These are phyloP conservation scores for Micractinium conductrix DNA, from an alignment of 139 green algal species.

Conservation along the genomic window DNA sequence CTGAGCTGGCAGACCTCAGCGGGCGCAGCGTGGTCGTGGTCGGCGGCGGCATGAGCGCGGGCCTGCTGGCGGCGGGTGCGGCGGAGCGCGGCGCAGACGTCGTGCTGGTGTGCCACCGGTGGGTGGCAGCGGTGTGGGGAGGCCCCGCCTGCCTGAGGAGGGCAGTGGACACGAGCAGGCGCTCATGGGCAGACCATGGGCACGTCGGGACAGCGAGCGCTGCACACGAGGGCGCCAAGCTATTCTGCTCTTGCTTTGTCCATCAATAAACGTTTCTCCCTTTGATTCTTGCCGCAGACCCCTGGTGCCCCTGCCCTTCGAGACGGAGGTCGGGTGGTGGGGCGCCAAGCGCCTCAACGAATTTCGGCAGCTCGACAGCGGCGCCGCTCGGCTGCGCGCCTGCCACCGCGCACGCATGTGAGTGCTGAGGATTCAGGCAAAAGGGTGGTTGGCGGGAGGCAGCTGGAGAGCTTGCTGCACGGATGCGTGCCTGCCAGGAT, in stretches of 20 bases:
- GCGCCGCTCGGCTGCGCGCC: background rate
- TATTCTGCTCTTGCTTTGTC: background rate
- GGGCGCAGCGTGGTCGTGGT: constrained; percentile 33
- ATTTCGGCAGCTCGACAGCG: constrained; percentile 8
- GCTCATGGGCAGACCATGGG: no score
- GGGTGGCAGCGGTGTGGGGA: no score
- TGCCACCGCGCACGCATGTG: constrained; percentile 15
- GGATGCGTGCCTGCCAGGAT: no score
- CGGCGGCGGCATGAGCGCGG: constrained; percentile 43
- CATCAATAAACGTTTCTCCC: no score
- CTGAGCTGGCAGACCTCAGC: constrained; percentile 8
- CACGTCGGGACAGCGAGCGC: no score
- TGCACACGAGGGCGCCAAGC: no score
- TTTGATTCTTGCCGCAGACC: constrained; percentile 1
- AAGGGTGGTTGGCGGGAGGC: no score
- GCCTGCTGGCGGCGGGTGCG: constrained; percentile 30
- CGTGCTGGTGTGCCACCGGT: constrained; percentile 14
- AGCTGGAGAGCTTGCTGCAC: no score
- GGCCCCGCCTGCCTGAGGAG: no score
- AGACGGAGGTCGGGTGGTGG: constrained; percentile 46
- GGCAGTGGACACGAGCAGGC: background rate
- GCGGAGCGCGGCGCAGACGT: constrained; percentile 19
- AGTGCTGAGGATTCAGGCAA: no score
- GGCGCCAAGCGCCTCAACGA: constrained; percentile 36
- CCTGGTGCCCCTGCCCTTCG: constrained; percentile 24